A percentile compares a stretch with the other conserved stretches of the same genome.
Conservation (phyloP, 75 land plant species). For the Selaginella moellendorffii region DNA sequence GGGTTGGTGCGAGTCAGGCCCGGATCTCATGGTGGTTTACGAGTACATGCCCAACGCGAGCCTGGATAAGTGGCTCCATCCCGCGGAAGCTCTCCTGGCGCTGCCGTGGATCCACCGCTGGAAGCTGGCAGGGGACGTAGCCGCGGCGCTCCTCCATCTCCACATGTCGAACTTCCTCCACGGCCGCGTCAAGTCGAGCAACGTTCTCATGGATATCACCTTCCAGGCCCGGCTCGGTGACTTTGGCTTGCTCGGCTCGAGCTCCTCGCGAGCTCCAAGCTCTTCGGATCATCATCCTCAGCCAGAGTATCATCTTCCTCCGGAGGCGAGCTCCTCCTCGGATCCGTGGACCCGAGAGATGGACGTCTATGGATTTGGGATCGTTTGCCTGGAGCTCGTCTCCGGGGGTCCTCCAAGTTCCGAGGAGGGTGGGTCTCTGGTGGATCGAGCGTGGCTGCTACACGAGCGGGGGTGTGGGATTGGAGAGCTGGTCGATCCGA, state of each 20-base stretch:
- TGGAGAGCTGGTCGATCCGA: background rate
- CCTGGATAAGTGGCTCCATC: background rate
- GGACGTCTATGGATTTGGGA: background rate
- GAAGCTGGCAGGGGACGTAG: background rate
- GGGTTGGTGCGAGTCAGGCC: background rate
- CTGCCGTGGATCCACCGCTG: background rate
- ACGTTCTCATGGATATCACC: constrained; percentile 22
- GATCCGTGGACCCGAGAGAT: background rate
- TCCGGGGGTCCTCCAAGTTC: background rate
- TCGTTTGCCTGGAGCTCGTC: background rate
- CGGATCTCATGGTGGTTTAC: background rate
- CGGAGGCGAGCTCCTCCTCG: background rate
- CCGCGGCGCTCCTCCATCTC: background rate
- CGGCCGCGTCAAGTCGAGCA: constrained; percentile 26
- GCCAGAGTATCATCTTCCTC: background rate
- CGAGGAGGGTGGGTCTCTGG: too few relatives aligned
- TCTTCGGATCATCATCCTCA: background rate
- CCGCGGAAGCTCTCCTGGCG: background rate
- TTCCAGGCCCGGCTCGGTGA: constrained; percentile 30
- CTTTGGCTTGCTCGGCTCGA: constrained; percentile 15
- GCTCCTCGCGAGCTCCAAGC: background rate
- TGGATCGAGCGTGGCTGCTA: background rate
- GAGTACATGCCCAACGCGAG: background rate
- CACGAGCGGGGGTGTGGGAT: background rate
- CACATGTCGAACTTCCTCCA: constrained; percentile 8